These are phyloP conservation scores for Ciborinia camelliae DNA, from an alignment of 2,329 filamentous ascomycete species.

Conservation along the genomic window DNA sequence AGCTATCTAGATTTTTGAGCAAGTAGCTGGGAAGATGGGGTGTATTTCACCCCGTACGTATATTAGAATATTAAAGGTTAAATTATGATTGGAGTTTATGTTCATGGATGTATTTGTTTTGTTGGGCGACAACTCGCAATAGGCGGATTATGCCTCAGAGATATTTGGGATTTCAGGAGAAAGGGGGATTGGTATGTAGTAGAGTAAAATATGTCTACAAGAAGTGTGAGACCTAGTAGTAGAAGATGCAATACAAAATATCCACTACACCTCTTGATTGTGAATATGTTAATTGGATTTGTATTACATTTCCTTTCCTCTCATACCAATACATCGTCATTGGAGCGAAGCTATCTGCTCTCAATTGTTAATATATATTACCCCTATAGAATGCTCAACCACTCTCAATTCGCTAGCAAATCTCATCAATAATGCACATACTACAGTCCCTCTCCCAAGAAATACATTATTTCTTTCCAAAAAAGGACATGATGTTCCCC, in stretches of 20 bases:
- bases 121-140: no score
- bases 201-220: no score
- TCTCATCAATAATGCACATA: not conserved
- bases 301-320: not conserved
- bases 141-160: not conserved
- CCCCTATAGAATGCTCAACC: not conserved
- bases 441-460: not conserved
- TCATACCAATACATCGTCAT: not conserved
- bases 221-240: not conserved
- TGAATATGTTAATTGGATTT: not conserved
- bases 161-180: not conserved
- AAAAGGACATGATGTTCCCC: constrained; percentile 90
- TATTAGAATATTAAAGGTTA: no score
- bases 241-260: no score
- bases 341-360: not conserved
- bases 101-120: not conserved
- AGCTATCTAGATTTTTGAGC: no score
- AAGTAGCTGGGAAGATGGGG: not conserved
- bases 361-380: not conserved
- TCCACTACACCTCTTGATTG: not conserved
- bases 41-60: not conserved
- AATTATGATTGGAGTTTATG: constrained; percentile 4
- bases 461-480: constrained; percentile 65
- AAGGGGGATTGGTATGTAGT: not conserved
- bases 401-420: not conserved